These are phyloP conservation scores for Stemphylium vesicarium DNA, from an alignment of 2,329 filamentous ascomycete genomes.

Conservation along the genomic window DNA sequence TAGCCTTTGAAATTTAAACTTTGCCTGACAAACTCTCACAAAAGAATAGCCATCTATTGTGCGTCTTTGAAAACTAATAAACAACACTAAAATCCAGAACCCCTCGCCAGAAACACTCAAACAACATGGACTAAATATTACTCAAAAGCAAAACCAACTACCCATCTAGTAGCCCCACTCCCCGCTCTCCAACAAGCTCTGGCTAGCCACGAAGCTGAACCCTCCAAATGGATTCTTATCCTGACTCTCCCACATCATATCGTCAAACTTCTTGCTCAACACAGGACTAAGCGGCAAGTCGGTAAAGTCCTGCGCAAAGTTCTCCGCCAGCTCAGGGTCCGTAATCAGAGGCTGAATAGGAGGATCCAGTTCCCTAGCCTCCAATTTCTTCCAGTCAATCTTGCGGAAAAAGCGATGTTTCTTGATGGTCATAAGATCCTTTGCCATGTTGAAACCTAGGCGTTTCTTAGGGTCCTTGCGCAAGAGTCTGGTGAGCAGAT, in stretches of 20 bases:
- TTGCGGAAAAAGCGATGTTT: constrained; percentile 95
- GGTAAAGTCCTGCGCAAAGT: constrained; percentile 94
- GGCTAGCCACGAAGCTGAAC: constrained; percentile 61
- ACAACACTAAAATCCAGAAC: neutral
- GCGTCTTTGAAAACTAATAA: neutral
- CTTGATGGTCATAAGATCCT: constrained; percentile 85
- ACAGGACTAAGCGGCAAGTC: constrained; percentile 80
- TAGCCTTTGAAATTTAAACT: neutral
- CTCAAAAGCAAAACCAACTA: neutral
- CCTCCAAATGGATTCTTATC: constrained; percentile 60
- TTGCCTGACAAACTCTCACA: neutral
- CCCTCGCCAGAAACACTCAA: neutral
- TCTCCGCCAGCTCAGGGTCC: constrained; percentile 94
- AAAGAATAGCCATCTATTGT: neutral
- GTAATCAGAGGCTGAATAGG: constrained; percentile 95
- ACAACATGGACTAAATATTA: neutral
- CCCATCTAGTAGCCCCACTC: constrained; percentile 39
- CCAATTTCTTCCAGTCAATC: constrained; percentile 92
- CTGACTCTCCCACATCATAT: constrained; percentile 39
- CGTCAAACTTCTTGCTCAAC: constrained; percentile 40
- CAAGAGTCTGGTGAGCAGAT: constrained; percentile 85
- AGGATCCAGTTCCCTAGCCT: constrained; percentile 79
- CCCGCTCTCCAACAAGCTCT: constrained; percentile 55
- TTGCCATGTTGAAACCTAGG: constrained; percentile 85
- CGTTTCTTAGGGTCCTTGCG: constrained; percentile 93